A percentile compares a stretch with the other conserved stretches of the same genome.
Evolutionary conservation across 768 basidiomycete species (phyloP).

Genomic region (Termitomyces sp.): DNA sequence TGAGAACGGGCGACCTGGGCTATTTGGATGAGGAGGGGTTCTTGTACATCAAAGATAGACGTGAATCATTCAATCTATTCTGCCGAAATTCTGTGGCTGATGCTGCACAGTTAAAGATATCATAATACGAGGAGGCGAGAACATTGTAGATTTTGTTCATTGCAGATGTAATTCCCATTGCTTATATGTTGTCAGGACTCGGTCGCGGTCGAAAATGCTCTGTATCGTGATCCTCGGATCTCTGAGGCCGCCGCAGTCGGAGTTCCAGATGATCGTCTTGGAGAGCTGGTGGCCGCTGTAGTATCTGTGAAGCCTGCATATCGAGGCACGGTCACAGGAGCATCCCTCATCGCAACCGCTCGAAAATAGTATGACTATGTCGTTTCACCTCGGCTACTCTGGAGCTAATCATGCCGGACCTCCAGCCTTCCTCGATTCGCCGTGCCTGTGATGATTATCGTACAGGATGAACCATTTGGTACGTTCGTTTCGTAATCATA

Average conservation of each 20-base stretch:
- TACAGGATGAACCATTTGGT: constrained; percentile 44
- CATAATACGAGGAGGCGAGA: constrained; percentile 63
- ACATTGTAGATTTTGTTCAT: constrained; percentile 38
- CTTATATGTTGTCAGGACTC: constrained; percentile 40
- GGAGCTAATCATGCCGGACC: not conserved
- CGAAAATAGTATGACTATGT: constrained; percentile 34
- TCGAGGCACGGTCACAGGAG: constrained; percentile 44
- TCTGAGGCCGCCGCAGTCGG: constrained; percentile 57
- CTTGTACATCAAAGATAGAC: constrained; percentile 54
- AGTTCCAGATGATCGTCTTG: constrained; percentile 54
- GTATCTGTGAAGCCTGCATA: constrained; percentile 48
- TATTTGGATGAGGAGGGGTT: constrained; percentile 53
- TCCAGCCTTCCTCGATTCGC: constrained; percentile 48
- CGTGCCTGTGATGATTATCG: constrained; percentile 58
- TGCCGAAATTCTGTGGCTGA: not conserved
- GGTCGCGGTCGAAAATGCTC: constrained; percentile 55
- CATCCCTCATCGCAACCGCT: constrained; percentile 39
- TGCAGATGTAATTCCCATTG: not conserved
- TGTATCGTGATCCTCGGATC: constrained; percentile 53
- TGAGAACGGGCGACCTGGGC: constrained; percentile 55
- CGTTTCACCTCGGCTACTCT: not conserved
- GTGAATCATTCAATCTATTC: constrained; percentile 22
- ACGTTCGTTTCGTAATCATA: constrained; percentile 1
- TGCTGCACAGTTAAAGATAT: constrained; percentile 50
- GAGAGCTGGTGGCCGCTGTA: constrained; percentile 57